phyloP scores from a whole-genome alignment of 805 yeast species.

The Schizosaccharomyces octosporus region DNA sequence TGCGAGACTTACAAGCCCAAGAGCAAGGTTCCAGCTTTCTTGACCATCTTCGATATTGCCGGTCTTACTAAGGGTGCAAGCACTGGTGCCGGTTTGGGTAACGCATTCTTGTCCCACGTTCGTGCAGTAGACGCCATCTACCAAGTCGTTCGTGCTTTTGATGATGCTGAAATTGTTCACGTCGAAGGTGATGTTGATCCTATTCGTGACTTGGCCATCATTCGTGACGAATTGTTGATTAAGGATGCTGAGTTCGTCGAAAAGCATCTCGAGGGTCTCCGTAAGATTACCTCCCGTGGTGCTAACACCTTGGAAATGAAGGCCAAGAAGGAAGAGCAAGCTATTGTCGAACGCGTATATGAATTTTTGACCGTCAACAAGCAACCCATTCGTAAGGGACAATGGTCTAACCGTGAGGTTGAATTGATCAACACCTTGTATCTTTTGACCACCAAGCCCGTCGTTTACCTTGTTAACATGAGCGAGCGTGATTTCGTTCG shows the following conservation, averaged over 20 bases:
- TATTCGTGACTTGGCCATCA: slow-evolving; percentile 76
- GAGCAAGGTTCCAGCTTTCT: slow-evolving; percentile 46
- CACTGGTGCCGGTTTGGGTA: slow-evolving; percentile 45
- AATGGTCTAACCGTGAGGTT: slow-evolving; percentile 71
- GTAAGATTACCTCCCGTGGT: slow-evolving; percentile 62
- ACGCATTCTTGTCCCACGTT: slow-evolving; percentile 86
- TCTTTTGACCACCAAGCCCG: slow-evolving; percentile 83
- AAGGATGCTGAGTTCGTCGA: slow-evolving; percentile 89
- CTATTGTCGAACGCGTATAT: slow-evolving; percentile 48
- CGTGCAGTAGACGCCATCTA: slow-evolving; percentile 94
- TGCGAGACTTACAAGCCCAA: slow-evolving; percentile 54
- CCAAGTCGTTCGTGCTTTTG: slow-evolving; percentile 93
- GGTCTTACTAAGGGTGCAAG: slow-evolving; percentile 94
- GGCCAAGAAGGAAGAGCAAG: slow-evolving; percentile 65
- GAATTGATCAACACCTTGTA: slow-evolving; percentile 69
- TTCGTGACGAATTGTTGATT: slow-evolving; percentile 71
- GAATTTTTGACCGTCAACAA: slow-evolving; percentile 58
- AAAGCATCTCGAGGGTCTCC: slow-evolving; percentile 55
- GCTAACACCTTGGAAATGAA: slow-evolving; percentile 77
- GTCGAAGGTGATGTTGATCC: slow-evolving; percentile 94
- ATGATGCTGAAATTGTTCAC: slow-evolving; percentile 92
- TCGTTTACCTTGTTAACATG: slow-evolving; percentile 74
- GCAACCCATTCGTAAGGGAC: slow-evolving; percentile 54
- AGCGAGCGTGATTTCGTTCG: slow-evolving; percentile 71
- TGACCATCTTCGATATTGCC: slow-evolving; percentile 90